Percentiles rank a stretch among this genome's conserved stretches.
These are phyloP conservation scores for Stenogyne calaminthoides DNA, from an alignment of 305 asterid genomes.

Conservation along the genomic window DNA sequence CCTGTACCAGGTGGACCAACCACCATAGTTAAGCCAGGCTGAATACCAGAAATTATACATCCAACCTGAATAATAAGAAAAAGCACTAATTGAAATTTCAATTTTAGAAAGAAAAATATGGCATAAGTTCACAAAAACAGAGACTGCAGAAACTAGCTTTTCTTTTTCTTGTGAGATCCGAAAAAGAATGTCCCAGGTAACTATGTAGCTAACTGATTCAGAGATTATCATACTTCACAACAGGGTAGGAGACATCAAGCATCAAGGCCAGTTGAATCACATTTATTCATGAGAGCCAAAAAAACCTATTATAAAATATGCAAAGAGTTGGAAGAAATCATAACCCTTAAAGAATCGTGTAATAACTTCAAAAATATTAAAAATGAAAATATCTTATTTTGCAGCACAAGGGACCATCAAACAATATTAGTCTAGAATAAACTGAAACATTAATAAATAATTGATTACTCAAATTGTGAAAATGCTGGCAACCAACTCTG, in stretches of 20 bases:
- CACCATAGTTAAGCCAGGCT: slow-evolving; percentile 98
- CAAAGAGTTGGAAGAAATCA: neutral
- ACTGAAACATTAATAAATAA: too few relatives aligned
- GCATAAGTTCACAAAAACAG: neutral
- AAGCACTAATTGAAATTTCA: slow-evolving; percentile 13
- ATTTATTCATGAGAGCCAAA: neutral
- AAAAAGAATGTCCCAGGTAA: slow-evolving; percentile 6
- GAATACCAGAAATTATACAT: slow-evolving; percentile 88
- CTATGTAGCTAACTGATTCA: neutral
- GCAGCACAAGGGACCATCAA: neutral
- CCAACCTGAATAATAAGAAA: slow-evolving; percentile 59
- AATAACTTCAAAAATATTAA: neutral
- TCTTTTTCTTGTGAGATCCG: slow-evolving; percentile 9
- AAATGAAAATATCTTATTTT: neutral
- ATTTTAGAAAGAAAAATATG: neutral
- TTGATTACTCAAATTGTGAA: neutral
- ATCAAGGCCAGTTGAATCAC: neutral
- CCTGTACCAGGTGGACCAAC: slow-evolving; percentile 99
- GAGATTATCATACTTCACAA: neutral
- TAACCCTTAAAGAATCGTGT: neutral
- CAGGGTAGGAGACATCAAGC: slow-evolving; percentile 11
- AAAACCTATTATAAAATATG: neutral
- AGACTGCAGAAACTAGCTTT: neutral
- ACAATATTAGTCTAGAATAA: neutral
- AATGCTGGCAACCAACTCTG: neutral